Percentiles rank a stretch among this genome's conserved stretches.
phyloP scores from a whole-genome alignment of 495 filamentous ascomycete species.

The Xylaria scruposa region DNA sequence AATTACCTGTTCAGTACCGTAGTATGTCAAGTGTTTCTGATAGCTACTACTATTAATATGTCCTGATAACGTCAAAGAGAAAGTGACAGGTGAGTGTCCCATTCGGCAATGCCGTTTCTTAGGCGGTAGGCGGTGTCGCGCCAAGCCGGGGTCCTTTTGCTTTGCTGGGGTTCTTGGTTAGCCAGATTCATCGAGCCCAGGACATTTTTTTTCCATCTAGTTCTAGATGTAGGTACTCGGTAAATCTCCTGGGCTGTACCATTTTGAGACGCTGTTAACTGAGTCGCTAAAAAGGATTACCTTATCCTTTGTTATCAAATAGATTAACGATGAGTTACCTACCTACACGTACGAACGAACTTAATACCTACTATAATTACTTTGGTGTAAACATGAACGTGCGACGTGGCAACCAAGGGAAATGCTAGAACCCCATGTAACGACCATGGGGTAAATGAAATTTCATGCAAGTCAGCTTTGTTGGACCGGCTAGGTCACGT shows the following conservation, averaged over 20 bases:
- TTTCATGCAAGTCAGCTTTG: conserved; percentile 12
- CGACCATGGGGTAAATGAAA: not conserved
- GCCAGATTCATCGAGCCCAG: not conserved
- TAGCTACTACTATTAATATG: not conserved
- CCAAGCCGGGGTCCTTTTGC: conserved; percentile 3
- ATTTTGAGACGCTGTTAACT: not conserved
- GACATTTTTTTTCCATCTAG: not conserved
- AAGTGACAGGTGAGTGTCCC: not conserved
- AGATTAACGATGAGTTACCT: not conserved
- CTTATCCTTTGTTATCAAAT: not conserved
- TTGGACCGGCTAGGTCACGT: not conserved
- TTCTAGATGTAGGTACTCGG: not conserved
- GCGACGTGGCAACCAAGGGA: not conserved
- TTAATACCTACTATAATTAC: not conserved
- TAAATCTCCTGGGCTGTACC: not conserved
- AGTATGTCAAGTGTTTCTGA: too few species aligned
- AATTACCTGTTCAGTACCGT: not conserved
- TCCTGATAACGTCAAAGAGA: not conserved
- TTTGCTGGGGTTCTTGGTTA: not conserved
- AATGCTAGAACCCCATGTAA: not conserved
- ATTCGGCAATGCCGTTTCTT: conserved; percentile 16
- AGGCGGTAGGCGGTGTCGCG: not conserved
- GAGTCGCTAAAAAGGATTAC: not conserved
- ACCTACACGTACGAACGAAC: not conserved
- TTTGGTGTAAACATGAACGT: not conserved